A percentile compares a stretch with the other conserved stretches of the same genome.
phyloP scores from a whole-genome alignment of 441 rosid species.

The Metrosideros polymorpha region DNA sequence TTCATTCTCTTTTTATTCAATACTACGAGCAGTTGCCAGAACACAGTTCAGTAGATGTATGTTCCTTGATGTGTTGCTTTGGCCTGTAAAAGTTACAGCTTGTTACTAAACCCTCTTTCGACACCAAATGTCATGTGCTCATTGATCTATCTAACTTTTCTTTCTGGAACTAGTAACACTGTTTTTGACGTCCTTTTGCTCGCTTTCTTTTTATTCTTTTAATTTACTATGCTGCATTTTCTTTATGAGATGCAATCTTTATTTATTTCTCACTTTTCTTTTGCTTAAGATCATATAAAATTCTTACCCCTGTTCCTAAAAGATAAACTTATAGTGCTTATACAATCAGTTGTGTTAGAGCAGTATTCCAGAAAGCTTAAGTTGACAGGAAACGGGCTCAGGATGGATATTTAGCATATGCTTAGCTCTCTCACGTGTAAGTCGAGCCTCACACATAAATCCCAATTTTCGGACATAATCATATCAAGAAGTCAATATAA shows the following conservation, averaged over 20 bases:
- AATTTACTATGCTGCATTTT: background rate
- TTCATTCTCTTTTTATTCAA: slow-evolving; percentile 1
- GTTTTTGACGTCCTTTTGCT: background rate
- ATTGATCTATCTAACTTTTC: background rate
- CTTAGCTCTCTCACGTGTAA: background rate
- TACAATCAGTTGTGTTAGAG: too few species aligned
- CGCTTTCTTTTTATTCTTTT: background rate
- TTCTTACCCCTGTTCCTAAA: background rate
- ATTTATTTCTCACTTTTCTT: background rate
- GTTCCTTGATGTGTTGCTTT: background rate
- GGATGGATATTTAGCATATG: background rate
- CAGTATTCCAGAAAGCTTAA: background rate
- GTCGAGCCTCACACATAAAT: background rate
- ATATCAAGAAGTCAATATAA: background rate
- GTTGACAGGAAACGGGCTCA: too few species aligned
- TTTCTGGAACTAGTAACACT: background rate
- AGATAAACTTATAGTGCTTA: too few species aligned
- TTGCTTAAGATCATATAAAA: too few species aligned
- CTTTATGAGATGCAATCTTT: background rate
- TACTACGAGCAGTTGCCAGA: background rate
- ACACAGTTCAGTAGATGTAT: background rate
- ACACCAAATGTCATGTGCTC: background rate
- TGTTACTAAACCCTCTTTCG: background rate
- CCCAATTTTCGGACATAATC: background rate
- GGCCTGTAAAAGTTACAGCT: background rate